A percentile compares a stretch with the other conserved stretches of the same genome.
These are phyloP conservation scores for Boletus patriciae DNA, from an alignment of 768 basidiomycete species.

Conservation along the genomic window DNA sequence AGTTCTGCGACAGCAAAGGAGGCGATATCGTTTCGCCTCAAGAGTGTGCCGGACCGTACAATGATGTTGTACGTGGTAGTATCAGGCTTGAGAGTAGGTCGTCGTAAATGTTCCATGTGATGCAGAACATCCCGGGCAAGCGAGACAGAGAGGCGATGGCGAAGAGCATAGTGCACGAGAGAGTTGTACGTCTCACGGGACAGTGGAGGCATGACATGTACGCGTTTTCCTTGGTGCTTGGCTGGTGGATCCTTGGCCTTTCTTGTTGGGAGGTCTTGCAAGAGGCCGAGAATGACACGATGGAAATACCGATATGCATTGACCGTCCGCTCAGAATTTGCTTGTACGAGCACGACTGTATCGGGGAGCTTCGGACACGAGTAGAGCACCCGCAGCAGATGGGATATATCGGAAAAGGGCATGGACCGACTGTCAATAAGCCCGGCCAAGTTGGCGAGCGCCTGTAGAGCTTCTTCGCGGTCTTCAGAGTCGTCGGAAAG, in stretches of 20 bases:
- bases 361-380: constrained; percentile 42
- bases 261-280: constrained; percentile 32
- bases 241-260: constrained; percentile 22
- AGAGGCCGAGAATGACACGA: constrained; percentile 43
- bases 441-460: constrained; percentile 57
- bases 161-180: constrained; percentile 65
- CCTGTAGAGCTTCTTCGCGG: constrained; percentile 49
- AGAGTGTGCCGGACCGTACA: constrained; percentile 51
- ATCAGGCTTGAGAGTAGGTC: constrained; percentile 45
- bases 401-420: constrained; percentile 44
- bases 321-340: constrained; percentile 26
- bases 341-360: constrained; percentile 39
- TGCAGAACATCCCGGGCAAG: constrained; percentile 50
- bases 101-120: constrained; percentile 51
- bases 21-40: constrained; percentile 46
- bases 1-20: constrained; percentile 40
- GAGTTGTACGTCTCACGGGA: constrained; percentile 53
- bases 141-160: constrained; percentile 51
- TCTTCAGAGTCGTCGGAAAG: constrained; percentile 30
- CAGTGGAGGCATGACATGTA: constrained; percentile 33
- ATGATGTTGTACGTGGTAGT: constrained; percentile 58
- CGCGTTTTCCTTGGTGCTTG: constrained; percentile 1
- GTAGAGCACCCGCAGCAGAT: constrained; percentile 49
- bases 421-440: constrained; percentile 52
- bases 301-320: constrained; percentile 52